phyloP scores from a whole-genome alignment of 306 rosid species.

The Begonia loranthoides region DNA sequence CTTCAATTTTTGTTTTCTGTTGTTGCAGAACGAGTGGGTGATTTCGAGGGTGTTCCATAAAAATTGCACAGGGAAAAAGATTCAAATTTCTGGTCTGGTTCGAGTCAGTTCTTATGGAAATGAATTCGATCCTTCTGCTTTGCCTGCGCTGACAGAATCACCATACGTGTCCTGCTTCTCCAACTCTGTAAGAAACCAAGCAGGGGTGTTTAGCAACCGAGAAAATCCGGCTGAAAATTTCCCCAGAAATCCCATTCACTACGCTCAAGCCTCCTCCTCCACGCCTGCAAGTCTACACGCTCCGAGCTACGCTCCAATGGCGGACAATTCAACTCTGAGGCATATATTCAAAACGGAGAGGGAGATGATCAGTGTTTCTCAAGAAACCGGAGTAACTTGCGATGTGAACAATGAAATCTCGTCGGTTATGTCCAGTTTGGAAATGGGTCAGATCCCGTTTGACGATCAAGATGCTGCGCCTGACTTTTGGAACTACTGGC shows the following conservation, averaged over 20 bases:
- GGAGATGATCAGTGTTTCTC: slow-evolving; percentile 39
- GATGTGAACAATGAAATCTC: slow-evolving; percentile 57
- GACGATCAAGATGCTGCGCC: slow-evolving; percentile 31
- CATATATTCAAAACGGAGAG: slow-evolving; percentile 41
- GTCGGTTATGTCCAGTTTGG: slow-evolving; percentile 42
- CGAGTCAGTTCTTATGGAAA: slow-evolving; percentile 7
- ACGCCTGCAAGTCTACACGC: slow-evolving; percentile 6
- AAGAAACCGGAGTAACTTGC: slow-evolving; percentile 39
- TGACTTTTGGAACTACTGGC: slow-evolving; percentile 46
- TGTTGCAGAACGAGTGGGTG: slow-evolving; percentile 89
- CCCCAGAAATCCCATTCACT: slow-evolving; percentile 23
- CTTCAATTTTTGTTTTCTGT: not conserved
- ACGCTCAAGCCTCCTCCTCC: slow-evolving; percentile 19
- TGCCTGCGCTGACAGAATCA: slow-evolving; percentile 68
- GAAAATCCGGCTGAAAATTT: slow-evolving; percentile 10
- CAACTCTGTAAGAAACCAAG: slow-evolving; percentile 47
- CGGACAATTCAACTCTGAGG: slow-evolving; percentile 39
- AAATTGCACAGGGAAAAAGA: slow-evolving; percentile 61
- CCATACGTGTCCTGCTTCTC: slow-evolving; percentile 89
- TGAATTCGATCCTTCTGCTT: slow-evolving; percentile 20
- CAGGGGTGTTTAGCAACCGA: no score
- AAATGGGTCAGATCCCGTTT: slow-evolving; percentile 29
- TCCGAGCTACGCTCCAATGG: slow-evolving; percentile 23
- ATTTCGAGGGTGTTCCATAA: slow-evolving; percentile 85
- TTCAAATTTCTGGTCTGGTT: slow-evolving; percentile 46